These are phyloP conservation scores for Candida incommunis DNA, from an alignment of 805 yeast species.

Conservation along the genomic window DNA sequence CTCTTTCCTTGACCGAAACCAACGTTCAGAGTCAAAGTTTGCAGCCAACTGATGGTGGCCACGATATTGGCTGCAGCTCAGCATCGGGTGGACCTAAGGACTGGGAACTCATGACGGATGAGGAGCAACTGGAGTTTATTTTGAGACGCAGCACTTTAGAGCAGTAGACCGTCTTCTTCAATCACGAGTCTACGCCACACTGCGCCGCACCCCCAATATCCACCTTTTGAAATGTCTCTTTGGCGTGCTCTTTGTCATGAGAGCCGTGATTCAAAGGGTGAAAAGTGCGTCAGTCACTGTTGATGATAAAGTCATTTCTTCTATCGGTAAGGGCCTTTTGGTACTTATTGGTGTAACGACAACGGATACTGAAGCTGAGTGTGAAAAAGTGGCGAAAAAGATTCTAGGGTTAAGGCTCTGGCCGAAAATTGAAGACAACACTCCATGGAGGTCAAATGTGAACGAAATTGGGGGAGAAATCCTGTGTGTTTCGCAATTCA, in stretches of 20 bases:
- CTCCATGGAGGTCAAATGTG: slow-evolving; percentile 67
- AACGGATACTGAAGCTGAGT: slow-evolving; percentile 65
- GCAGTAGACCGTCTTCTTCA: neutral
- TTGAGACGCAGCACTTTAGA: neutral
- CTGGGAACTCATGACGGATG: neutral
- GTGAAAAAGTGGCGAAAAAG: slow-evolving; percentile 52
- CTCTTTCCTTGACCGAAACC: no score
- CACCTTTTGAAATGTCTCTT: neutral
- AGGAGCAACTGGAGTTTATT: neutral
- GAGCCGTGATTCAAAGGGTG: slow-evolving; percentile 82
- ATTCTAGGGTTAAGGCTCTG: slow-evolving; percentile 54
- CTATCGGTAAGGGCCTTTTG: slow-evolving; percentile 61
- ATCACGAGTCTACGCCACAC: neutral
- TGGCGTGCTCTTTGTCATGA: slow-evolving; percentile 33
- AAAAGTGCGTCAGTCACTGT: slow-evolving; percentile 83
- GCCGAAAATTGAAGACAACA: slow-evolving; percentile 53
- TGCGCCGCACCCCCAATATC: neutral
- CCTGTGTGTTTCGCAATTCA: slow-evolving; percentile 84
- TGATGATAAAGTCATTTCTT: slow-evolving; percentile 51
- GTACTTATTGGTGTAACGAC: slow-evolving; percentile 74
- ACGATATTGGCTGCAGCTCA: no score
- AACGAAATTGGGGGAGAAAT: slow-evolving; percentile 58
- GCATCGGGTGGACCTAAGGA: neutral
- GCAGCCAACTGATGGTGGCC: no score
- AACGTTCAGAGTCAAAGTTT: no score